Evolutionary conservation across 192 early-diverging fungal genomes (phyloP).

Genomic region (Coemansia sp.): DNA sequence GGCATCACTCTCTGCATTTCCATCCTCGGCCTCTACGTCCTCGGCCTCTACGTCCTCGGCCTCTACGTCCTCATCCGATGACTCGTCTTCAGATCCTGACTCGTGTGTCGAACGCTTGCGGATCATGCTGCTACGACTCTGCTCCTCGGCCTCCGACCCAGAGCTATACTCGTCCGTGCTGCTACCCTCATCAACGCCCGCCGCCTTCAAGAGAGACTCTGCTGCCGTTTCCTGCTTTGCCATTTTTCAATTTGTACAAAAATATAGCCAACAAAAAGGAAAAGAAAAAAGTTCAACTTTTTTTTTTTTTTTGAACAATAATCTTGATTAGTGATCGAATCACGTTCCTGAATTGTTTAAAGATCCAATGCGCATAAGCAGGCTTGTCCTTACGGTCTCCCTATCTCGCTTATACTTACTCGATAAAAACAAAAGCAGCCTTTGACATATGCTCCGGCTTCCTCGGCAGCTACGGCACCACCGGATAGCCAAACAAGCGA

Average conservation of each 20-base stretch:
- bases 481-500: not conserved
- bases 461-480: not conserved
- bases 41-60: not conserved
- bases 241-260: not conserved
- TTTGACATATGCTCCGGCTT: not conserved
- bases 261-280: not conserved
- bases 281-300: not conserved
- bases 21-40: not conserved
- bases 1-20: not conserved
- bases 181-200: not conserved
- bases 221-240: not conserved
- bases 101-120: not conserved
- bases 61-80: not conserved
- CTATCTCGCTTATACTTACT: too few relatives aligned
- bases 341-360: too few relatives aligned
- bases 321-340: too few relatives aligned
- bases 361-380: too few relatives aligned
- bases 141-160: slow-evolving; percentile 2
- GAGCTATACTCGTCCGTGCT: not conserved
- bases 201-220: not conserved
- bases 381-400: too few relatives aligned
- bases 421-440: too few relatives aligned
- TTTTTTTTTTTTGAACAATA: not conserved
- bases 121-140: slow-evolving; percentile 12
- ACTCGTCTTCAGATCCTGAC: not conserved